These are phyloP conservation scores for Gnomoniopsis smithogilvyi DNA, from an alignment of 2,329 filamentous ascomycete species.

Conservation along the genomic window DNA sequence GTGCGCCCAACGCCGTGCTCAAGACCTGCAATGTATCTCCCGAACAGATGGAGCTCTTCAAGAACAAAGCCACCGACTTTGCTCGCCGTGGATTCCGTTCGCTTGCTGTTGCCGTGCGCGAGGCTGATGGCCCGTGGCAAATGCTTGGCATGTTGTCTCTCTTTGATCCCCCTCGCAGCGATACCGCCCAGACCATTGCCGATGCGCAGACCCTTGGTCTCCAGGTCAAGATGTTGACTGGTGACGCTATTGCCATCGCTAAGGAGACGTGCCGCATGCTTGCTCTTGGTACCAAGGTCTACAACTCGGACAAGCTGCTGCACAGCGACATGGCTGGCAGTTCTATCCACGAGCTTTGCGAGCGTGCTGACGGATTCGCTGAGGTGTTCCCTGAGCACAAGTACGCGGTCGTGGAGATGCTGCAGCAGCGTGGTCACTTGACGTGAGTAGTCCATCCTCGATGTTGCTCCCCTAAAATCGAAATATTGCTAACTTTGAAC, in stretches of 20 bases:
- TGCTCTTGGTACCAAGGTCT: slow-evolving; percentile 75
- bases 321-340: slow-evolving; percentile 71
- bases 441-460: slow-evolving; percentile 40
- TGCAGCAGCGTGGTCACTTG: slow-evolving; percentile 50
- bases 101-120: slow-evolving; percentile 74
- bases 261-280: slow-evolving; percentile 84
- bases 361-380: slow-evolving; percentile 71
- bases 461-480: slow-evolving; percentile 39
- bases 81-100: slow-evolving; percentile 77
- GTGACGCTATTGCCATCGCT: slow-evolving; percentile 75
- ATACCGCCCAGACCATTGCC: slow-evolving; percentile 74
- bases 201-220: slow-evolving; percentile 75
- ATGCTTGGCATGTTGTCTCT: slow-evolving; percentile 75
- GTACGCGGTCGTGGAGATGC: slow-evolving; percentile 73
- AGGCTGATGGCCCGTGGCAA: slow-evolving; percentile 71
- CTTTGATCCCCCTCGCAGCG: slow-evolving; percentile 77
- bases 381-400: slow-evolving; percentile 76
- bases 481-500: not conserved
- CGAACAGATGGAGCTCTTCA: slow-evolving; percentile 64
- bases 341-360: slow-evolving; percentile 72
- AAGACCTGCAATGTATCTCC: slow-evolving; percentile 65
- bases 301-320: slow-evolving; percentile 76
- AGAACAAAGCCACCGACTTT: slow-evolving; percentile 70
- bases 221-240: slow-evolving; percentile 78
- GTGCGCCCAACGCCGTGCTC: slow-evolving; percentile 72